Evolutionary conservation across 352 stramenopile genomes (phyloP), one percentile per base, ranked within the genome.

Genomic region (Globisporangium paroecandrum): DNA sequence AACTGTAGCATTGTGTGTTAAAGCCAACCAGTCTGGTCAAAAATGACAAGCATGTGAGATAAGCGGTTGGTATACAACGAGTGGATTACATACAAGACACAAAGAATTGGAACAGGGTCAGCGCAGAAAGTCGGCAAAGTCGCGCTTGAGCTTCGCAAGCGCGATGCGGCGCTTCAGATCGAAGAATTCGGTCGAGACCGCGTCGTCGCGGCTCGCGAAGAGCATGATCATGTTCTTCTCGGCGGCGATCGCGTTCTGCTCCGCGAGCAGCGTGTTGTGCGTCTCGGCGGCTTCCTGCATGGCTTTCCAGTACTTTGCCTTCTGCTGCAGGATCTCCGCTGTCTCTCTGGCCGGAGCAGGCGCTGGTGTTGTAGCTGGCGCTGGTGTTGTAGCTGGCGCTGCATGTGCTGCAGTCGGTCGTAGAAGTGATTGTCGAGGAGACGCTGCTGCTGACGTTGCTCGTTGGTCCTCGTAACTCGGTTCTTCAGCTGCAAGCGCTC

Each of bases 211-310:
- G 38, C 41, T 62, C 34, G 63, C 53, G 54, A 68, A 68, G 38
- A 68, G 63, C 25, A 43, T 22, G 38, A 68, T 62, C 53, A 68
- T 62, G 36, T 68, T 68, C 2, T 61, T 60, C 63, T 68, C 63
- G 36, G 63, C 56, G 13, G 54, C 63, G 38, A 68, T 68, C 63
- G 63, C 63, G 38, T 68, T 68, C 63, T 68, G 54, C 63, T 68
- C 63, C 7, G 63, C 63, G 24, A 68, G 54, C 24, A 68, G 63
- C 36, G 63, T 61, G 54, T 68, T 68, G 38, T 54, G 53, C 38
- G 63, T 68, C 25, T 62, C 63, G 13, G 43, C 34, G 2, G 63
- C 63, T 29, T 68, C 63, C 53, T 49, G 53, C 63, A 62, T 68
- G 24, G 63, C 63, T 34, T 55, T 61, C 8, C 53, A 43, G 25